A percentile compares a stretch with the other conserved stretches of the same genome.
These are phyloP conservation scores for Tympanopsis confertula DNA, from an alignment of 2,329 filamentous ascomycete species.

Conservation along the genomic window DNA sequence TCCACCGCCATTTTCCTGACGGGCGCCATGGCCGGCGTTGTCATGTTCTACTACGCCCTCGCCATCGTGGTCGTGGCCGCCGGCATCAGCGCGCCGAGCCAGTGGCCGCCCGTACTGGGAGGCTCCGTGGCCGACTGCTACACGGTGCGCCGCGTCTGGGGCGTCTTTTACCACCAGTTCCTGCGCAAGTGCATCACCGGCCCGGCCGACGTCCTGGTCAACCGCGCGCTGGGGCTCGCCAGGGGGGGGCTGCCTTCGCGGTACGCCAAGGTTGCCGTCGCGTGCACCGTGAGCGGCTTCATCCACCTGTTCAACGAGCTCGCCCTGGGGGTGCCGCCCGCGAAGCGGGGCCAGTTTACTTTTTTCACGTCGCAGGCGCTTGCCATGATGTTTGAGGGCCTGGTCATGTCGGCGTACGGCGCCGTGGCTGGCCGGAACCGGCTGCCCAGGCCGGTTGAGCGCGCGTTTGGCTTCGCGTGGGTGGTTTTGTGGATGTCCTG, in stretches of 20 bases:
- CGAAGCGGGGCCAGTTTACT: background rate
- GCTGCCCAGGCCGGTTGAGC: background rate
- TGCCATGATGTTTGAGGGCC: background rate
- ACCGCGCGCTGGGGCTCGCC: background rate
- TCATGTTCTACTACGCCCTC: background rate
- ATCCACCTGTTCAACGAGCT: background rate
- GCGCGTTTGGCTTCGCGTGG: background rate
- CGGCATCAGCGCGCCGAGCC: background rate
- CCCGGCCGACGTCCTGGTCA: background rate
- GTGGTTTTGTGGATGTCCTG: background rate
- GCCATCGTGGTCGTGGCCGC: background rate
- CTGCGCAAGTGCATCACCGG: background rate
- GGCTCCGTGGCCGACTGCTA: background rate
- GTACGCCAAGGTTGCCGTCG: background rate
- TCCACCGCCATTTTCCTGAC: background rate
- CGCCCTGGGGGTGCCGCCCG: background rate
- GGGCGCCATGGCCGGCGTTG: background rate
- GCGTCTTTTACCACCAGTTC: background rate
- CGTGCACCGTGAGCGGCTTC: background rate
- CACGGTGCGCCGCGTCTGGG: background rate
- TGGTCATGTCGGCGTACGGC: background rate
- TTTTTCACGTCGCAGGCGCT: background rate
- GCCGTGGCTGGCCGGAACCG: no score
- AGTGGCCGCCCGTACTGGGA: background rate
- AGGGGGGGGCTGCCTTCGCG: background rate